Base-by-base conservation (phyloP, 2,329 filamentous ascomycete genomes). In the Nothophaeocryptopus gaeumannii region DNA sequence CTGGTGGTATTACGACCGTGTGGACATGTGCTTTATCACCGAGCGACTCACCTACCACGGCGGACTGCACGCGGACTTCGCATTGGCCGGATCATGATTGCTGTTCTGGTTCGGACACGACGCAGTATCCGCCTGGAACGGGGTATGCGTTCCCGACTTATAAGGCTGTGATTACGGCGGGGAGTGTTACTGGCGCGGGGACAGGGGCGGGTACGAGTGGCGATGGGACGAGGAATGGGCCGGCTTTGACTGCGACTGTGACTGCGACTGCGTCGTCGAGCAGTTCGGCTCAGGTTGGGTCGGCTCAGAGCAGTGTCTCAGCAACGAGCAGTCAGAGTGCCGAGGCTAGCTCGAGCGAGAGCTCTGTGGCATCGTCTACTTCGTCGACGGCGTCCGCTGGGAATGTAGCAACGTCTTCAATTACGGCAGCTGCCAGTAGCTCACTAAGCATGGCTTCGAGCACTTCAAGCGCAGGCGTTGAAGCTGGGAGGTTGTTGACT, bases 101-200 rank as follows among this genome's bases (percentile, higher is more conserved):
- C 39, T 43, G 39, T 16, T 12, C 26, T 14, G 39, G 44, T 2
- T 39, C 9, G 11, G 39, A 43, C 8, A 49, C 39, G 39, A 49
- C 5, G 39, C 16, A 39, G 8, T 49, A 38, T 32, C 34, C 39
- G n/a, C 16, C 39, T 2, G 33, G 15, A 1, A 42, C 39, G 10
- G 46, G 46, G 2, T 43, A 16, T 15, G 46, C 46, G 20, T 49
- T 43, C 20, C 46, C 46, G 1, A 38, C 30, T 5, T 44, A 49
- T 32, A 16, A 26, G 26, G 46, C 46, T 33, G 11, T 44, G 2
- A 15, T 49, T 8, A 49, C 46, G n/a, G 39, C 46, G 36, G 39
- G 32, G 9, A 14, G 30, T 14, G 32, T 16, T 5, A 35, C 34
- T 11, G 35, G 8, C n/a, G 20, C 16, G 44, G 16, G 13, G 26